Percentiles rank a stretch among this genome's conserved stretches.
Evolutionary conservation across 352 stramenopile genomes (phyloP).

Genomic region (Thraustochytrium sp.): DNA sequence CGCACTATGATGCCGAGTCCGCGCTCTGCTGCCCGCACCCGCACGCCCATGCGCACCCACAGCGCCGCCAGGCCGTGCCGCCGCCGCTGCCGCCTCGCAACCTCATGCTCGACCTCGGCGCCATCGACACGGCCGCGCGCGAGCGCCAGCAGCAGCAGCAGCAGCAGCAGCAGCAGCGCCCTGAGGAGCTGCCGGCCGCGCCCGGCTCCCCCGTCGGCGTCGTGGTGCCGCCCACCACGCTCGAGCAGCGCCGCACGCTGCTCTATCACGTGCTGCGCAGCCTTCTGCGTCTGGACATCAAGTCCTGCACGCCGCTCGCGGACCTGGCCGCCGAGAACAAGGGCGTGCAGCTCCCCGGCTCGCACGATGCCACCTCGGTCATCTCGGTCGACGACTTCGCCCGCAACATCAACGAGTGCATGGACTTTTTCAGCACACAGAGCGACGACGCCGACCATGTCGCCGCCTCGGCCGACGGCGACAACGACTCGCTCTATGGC

Average conservation of each 20-base stretch:
- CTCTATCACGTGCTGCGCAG: conserved; percentile 24
- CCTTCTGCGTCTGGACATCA: conserved; percentile 25
- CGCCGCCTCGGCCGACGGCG: no score
- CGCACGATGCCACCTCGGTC: not conserved
- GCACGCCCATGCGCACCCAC: not conserved
- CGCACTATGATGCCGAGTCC: no score
- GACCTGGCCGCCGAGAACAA: not conserved
- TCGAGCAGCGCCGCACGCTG: not conserved
- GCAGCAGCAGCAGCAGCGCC: not conserved
- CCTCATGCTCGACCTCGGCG: conserved; percentile 1
- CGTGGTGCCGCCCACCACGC: not conserved
- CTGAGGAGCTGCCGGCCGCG: not conserved
- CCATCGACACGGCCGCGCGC: not conserved
- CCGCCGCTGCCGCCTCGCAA: no score
- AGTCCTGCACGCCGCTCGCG: not conserved
- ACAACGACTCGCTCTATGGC: not conserved
- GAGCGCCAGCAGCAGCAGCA: not conserved
- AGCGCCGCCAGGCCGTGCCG: no score
- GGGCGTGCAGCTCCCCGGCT: not conserved
- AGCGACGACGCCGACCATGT: not conserved
- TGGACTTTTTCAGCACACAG: conserved; percentile 1
- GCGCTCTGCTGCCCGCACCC: no score
- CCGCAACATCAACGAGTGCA: conserved; percentile 29
- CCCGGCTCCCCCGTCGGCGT: not conserved
- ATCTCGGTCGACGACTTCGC: not conserved